Conservation (phyloP, 1,284 basidiomycete genomes). For the Stereum hirsutum region DNA sequence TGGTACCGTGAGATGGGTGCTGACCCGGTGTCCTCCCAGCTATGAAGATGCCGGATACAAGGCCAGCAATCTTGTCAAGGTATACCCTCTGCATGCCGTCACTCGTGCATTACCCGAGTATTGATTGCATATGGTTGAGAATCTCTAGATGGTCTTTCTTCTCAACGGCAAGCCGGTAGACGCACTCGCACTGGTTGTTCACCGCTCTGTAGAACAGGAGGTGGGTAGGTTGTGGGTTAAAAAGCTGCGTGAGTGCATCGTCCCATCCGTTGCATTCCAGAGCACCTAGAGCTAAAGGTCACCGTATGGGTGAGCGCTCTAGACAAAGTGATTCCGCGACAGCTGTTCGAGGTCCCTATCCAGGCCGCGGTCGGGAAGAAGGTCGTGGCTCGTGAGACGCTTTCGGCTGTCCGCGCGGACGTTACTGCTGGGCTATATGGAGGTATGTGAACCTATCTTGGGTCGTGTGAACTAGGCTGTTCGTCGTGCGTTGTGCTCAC, state of each 20-base stretch:
- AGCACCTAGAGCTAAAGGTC: not conserved
- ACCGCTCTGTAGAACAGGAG: constrained; percentile 60
- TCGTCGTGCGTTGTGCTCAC: too few species aligned
- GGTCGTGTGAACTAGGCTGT: constrained; percentile 6
- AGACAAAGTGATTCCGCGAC: constrained; percentile 89
- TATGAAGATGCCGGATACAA: constrained; percentile 90
- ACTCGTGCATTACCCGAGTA: not conserved
- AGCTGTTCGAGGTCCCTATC: constrained; percentile 91
- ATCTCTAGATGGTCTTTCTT: constrained; percentile 71
- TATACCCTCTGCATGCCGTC: constrained; percentile 17
- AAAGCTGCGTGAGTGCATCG: constrained; percentile 65
- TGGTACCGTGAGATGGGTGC: not conserved
- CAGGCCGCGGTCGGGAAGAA: constrained; percentile 83
- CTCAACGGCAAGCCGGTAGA: constrained; percentile 85
- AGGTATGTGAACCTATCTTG: constrained; percentile 34
- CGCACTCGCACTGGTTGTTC: constrained; percentile 86
- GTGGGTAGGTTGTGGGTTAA: constrained; percentile 81
- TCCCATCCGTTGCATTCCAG: not conserved
- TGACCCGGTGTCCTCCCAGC: constrained; percentile 26
- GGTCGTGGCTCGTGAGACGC: constrained; percentile 83
- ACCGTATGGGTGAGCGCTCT: constrained; percentile 4
- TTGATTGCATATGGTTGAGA: not conserved
- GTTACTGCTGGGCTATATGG: constrained; percentile 94
- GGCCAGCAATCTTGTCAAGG: constrained; percentile 74
- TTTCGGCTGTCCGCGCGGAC: constrained; percentile 86